phyloP scores from a whole-genome alignment of 129 eudicot genomes.

The Lonicera japonica region DNA sequence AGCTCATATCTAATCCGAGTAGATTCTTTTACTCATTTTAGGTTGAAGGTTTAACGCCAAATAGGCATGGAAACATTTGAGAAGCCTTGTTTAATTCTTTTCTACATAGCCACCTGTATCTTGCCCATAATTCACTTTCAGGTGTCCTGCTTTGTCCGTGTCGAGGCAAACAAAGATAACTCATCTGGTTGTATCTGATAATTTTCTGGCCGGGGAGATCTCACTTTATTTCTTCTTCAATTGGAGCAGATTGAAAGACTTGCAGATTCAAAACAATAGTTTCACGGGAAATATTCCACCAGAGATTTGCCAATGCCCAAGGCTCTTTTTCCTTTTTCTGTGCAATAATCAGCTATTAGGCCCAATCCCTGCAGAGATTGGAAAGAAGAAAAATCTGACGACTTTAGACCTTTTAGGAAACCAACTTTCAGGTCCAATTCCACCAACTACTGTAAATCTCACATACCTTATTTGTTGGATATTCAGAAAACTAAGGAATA shows the following conservation, averaged over 20 bases:
- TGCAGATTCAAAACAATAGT: conserved; percentile 7
- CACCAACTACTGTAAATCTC: conserved; percentile 1
- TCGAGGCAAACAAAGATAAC: neutral
- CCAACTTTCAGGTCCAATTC: conserved; percentile 13
- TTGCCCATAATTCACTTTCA: conserved; percentile 1
- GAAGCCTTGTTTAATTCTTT: neutral
- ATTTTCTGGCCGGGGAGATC: conserved; percentile 10
- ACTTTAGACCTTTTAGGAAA: conserved; percentile 4
- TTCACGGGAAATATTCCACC: conserved; percentile 14
- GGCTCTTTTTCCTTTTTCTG: neutral
- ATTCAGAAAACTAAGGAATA: neutral
- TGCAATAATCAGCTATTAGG: conserved; percentile 8
- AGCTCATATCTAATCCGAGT: too few species aligned
- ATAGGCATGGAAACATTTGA: neutral
- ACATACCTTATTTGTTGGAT: neutral
- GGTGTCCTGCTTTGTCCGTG: conserved; percentile 21
- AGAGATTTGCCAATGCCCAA: conserved; percentile 7
- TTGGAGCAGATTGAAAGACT: conserved; percentile 13
- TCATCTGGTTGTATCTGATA: conserved; percentile 1
- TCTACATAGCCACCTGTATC: neutral
- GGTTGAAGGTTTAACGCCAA: too few species aligned
- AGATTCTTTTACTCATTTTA: too few species aligned
- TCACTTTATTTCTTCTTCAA: conserved; percentile 12
- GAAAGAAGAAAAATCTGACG: neutral
- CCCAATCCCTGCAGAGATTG: conserved; percentile 15